Base-by-base conservation (phyloP, 1,139 yeast genomes). In the Lipomyces yarrowii region DNA sequence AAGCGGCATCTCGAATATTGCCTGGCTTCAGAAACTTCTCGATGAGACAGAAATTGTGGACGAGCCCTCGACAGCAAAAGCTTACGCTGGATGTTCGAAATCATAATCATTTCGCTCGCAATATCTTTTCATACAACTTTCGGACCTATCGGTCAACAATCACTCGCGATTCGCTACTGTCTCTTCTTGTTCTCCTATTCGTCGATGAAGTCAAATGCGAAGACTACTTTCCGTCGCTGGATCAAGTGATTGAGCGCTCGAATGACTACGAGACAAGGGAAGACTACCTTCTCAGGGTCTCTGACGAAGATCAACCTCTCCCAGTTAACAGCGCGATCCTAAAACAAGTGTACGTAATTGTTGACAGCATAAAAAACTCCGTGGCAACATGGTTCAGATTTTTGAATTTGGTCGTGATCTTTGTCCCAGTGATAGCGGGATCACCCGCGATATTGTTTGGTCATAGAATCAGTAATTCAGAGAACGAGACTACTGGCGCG, bases 391-490 rank as follows among this genome's bases (percentile, higher is more conserved):
- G 87, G 58, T 78, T 86, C 0, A 80, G 99, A 57, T 89, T 92
- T 71, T 57, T 89, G 5, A 91, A 92, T 74, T 79, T 94, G 61
- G 79, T 90, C 0, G 71, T 80, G 0, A 78, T 92, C 6, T 90
- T 94, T 69, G 67, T 88, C 1, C 99, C 99, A 0, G 85, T 93
- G 7, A 70, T 91, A 4, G 53, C 88, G 6, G 68, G 83, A 0
- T 81, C 86, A 39, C 98, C 98, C 0, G 79, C 91, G 6, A 82
- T 89, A 21, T 83, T 84, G 75, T 81, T 87, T 70, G 93, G 93
- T 0, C 80, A 83, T 21, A 78, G 77, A 61, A 78, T 78, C 46
- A 74, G 78, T 23, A 72, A 76, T 23, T 68, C 71, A 13, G 72
- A 77, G 21, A 77, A 76, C 59, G 82, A 83, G 23, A 80, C 87